Conservation (phyloP, 148 eudicot species). For the Dysphania ambrosioides region DNA sequence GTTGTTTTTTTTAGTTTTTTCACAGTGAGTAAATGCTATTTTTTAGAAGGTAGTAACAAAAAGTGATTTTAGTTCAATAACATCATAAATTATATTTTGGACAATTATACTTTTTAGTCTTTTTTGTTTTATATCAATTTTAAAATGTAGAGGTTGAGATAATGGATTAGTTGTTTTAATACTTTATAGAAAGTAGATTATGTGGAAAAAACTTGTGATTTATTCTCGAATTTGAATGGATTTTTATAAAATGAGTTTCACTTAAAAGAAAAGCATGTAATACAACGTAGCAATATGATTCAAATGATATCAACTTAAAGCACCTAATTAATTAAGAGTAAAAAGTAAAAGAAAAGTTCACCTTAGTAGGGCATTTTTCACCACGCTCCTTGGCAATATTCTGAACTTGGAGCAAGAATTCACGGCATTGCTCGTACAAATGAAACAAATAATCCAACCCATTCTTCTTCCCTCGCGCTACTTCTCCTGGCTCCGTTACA, state of each 20-base stretch:
- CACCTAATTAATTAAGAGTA: neutral
- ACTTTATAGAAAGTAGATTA: too few relatives aligned
- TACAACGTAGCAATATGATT: too few relatives aligned
- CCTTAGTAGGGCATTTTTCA: slow-evolving; percentile 98
- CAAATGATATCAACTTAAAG: neutral
- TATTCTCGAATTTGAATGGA: neutral
- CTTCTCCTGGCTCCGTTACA: slow-evolving; percentile 98
- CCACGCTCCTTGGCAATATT: slow-evolving; percentile 86
- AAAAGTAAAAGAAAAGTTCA: slow-evolving; percentile 10
- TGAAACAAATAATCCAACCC: slow-evolving; percentile 94
- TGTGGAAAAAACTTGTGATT: too few relatives aligned
- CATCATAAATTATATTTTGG: too few relatives aligned
- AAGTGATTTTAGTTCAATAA: too few relatives aligned
- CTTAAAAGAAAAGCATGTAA: neutral
- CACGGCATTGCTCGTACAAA: slow-evolving; percentile 89
- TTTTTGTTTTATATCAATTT: too few relatives aligned
- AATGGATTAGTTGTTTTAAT: too few relatives aligned
- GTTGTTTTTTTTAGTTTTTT: too few relatives aligned
- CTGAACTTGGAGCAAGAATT: slow-evolving; percentile 86
- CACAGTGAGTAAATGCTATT: too few relatives aligned
- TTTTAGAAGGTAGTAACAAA: too few relatives aligned
- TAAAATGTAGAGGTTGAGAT: too few relatives aligned
- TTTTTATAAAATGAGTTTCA: neutral
- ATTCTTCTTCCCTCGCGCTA: slow-evolving; percentile 98
- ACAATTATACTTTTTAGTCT: too few relatives aligned